Evolutionary conservation across 768 basidiomycete genomes (phyloP).

Genomic region (Tubosaeta sp.): DNA sequence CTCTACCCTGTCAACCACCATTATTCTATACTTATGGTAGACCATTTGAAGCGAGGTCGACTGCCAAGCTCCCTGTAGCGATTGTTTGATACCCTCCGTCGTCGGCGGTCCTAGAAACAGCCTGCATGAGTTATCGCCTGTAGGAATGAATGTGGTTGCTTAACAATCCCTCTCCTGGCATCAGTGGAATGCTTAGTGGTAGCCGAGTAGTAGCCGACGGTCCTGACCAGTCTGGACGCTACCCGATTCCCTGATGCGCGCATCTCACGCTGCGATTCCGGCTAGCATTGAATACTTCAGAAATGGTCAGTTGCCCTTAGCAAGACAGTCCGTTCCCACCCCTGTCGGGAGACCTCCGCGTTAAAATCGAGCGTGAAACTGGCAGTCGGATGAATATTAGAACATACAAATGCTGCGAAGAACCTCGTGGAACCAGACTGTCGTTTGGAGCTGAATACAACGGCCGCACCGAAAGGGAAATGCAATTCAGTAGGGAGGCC

Average conservation of each 20-base stretch:
- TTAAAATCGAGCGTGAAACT: constrained; percentile 1
- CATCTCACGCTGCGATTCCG: neutral
- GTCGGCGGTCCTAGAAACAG: too few species aligned
- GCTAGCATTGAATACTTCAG: neutral
- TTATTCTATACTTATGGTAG: neutral
- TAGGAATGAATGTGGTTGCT: neutral
- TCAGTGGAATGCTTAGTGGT: too few species aligned
- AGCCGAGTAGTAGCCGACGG: too few species aligned
- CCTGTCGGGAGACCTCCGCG: neutral
- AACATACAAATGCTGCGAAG: constrained; percentile 1
- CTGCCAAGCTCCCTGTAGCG: neutral
- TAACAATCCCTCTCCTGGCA: neutral
- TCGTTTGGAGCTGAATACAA: constrained; percentile 1
- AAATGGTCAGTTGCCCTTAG: too few species aligned
- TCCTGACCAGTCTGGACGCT: too few species aligned
- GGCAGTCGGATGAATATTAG: constrained; percentile 6
- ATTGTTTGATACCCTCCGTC: neutral
- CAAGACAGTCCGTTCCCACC: neutral
- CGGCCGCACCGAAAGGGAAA: constrained; percentile 5
- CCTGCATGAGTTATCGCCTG: neutral
- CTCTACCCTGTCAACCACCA: constrained; percentile 2
- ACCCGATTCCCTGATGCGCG: too few species aligned
- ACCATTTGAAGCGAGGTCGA: neutral
- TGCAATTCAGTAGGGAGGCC: constrained; percentile 5
- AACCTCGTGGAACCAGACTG: constrained; percentile 11